Base-by-base conservation (phyloP, 129 eudicot genomes). In the Kitagawia praeruptora region DNA sequence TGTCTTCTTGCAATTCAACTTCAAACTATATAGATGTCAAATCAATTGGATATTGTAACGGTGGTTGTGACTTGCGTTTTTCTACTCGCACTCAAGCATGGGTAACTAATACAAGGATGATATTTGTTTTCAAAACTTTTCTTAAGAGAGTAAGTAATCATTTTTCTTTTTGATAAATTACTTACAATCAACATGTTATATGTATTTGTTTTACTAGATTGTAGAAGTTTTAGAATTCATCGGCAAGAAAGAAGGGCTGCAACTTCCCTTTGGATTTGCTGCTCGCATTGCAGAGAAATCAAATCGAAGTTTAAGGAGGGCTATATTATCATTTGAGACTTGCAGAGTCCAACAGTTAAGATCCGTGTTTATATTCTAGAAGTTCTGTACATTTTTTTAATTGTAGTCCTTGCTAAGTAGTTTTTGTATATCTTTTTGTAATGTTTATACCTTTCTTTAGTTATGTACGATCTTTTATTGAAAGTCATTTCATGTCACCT, bases 271-370 rank as follows among this genome's bases (percentile, higher is more conserved):
- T 74, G 93, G 91, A 82, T 87, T 94, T 88, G 92, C 97, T 67
- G 85, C 83, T 41, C 97, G 96, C 42, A 81, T 94, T 41, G 98
- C 94, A 40, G 93, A 86, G 83, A 93, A 88, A 80, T 91, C 98
- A 38, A 93, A 89, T 70, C 83, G 97, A 83, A 94, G 96, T 86
- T 85, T 94, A 82, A 92, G 98, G 78, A 92, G 98, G 80, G 98
- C 98, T 40, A 87, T 94, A 81, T 76, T 94, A 77, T 83, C 89
- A 86, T 87, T 94, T 70, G 98, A 94, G 83, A 88, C 98, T 39
- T 94, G 98, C 79, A 92, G 97, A 53, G 97, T 94, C 73, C 97
- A 94, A 83, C 98, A 92, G 98, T 94, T 85, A 83, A 83, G 92
- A 80, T 44, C 49, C 14, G 28, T 41, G 63, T 14, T 83, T 10